Percentiles rank a stretch among this genome's conserved stretches.
phyloP scores from a whole-genome alignment of 2,329 filamentous ascomycete genomes.

The Diplodia sapinea region DNA sequence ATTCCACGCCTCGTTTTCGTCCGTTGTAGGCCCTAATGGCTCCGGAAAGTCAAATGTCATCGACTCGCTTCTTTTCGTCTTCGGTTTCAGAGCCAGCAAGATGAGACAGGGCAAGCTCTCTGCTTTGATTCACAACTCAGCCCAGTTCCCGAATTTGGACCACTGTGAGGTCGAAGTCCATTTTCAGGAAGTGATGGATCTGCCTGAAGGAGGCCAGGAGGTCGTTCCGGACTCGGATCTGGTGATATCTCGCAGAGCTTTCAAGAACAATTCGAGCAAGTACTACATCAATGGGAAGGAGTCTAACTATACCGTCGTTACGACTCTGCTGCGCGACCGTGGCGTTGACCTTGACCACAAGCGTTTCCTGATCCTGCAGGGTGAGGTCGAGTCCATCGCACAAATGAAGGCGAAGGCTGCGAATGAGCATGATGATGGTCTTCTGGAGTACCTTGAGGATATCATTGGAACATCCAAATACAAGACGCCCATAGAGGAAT shows the following conservation, averaged over 20 bases:
- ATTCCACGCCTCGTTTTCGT: conserved; percentile 96
- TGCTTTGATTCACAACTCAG: conserved; percentile 96
- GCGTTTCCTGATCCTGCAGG: conserved; percentile 94
- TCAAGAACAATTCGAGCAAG: conserved; percentile 98
- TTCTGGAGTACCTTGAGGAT: conserved; percentile 95
- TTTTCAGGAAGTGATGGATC: conserved; percentile 93
- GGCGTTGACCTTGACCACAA: conserved; percentile 98
- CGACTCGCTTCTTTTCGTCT: conserved; percentile 97
- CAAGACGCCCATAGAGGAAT: conserved; percentile 95
- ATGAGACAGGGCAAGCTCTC: conserved; percentile 99
- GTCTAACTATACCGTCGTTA: conserved; percentile 92
- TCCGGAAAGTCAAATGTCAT: conserved; percentile 99
- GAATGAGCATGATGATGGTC: conserved; percentile 93
- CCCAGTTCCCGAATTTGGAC: conserved; percentile 80
- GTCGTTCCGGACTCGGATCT: conserved; percentile 83
- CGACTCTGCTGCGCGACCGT: conserved; percentile 80
- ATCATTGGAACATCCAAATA: conserved; percentile 99
- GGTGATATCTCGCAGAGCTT: conserved; percentile 87
- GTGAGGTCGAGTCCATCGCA: conserved; percentile 97
- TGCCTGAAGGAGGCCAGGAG: conserved; percentile 74
- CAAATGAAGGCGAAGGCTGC: conserved; percentile 98
- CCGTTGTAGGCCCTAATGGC: conserved; percentile 95
- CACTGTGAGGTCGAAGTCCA: conserved; percentile 96
- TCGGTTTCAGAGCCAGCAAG: conserved; percentile 97
- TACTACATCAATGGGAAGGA: conserved; percentile 94